These are phyloP conservation scores for Phytopythium delawarense DNA, from an alignment of 352 stramenopile species.

Conservation along the genomic window DNA sequence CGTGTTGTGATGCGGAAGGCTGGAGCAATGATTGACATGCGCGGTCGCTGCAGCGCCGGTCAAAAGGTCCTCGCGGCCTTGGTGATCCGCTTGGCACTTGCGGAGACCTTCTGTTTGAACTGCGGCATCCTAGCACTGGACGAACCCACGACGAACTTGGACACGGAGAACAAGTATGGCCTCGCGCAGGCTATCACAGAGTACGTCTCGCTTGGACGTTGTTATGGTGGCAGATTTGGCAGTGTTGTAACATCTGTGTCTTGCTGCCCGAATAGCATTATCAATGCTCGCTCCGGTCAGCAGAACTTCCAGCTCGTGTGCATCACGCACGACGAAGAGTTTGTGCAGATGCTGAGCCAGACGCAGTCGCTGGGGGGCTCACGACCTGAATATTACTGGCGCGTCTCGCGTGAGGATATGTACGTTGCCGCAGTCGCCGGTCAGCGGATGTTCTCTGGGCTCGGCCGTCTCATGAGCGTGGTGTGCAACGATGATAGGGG, in stretches of 20 bases:
- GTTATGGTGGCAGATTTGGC: neutral
- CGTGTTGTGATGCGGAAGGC: conserved; percentile 99
- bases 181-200: conserved; percentile 85
- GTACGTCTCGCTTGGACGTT: conserved; percentile 27
- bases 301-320: conserved; percentile 99
- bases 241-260: conserved; percentile 1
- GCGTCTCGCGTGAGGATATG: conserved; percentile 80
- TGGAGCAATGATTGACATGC: conserved; percentile 96
- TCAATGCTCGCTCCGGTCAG: conserved; percentile 92
- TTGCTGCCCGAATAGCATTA: conserved; percentile 70
- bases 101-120: conserved; percentile 98
- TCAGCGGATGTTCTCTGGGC: neutral
- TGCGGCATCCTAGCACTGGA: conserved; percentile 98
- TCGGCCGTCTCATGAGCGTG: neutral
- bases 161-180: conserved; percentile 96
- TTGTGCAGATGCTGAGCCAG: conserved; percentile 85
- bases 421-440: conserved; percentile 22
- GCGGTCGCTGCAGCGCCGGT: conserved; percentile 97
- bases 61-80: conserved; percentile 96
- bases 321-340: conserved; percentile 99
- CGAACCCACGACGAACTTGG: conserved; percentile 98
- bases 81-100: conserved; percentile 97
- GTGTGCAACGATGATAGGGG: conserved; percentile 27
- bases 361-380: conserved; percentile 72
- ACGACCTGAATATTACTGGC: conserved; percentile 82